Percentiles rank a stretch among this genome's conserved stretches.
These are phyloP conservation scores for Castanospermum australe DNA, from an alignment of 306 rosid genomes.

Conservation along the genomic window DNA sequence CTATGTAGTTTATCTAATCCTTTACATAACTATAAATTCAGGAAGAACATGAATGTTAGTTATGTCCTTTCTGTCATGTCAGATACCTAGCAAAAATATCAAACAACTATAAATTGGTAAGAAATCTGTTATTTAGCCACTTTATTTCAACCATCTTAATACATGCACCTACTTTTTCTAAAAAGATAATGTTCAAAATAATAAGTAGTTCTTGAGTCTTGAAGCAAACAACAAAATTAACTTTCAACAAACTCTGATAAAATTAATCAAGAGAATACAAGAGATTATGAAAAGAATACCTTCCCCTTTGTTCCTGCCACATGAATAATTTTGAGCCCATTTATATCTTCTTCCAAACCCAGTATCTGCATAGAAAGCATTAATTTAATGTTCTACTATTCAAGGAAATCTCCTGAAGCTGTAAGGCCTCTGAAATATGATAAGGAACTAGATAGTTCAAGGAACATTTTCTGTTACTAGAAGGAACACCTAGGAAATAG, in stretches of 20 bases:
- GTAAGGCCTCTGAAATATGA: neutral
- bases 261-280: neutral
- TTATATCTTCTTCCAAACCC: constrained; percentile 56
- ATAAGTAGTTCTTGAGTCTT: neutral
- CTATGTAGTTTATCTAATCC: neutral
- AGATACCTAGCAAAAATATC: constrained; percentile 2
- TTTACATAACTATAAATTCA: neutral
- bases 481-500: neutral
- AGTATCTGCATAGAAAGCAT: constrained; percentile 52
- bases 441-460: neutral
- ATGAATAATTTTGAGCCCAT: constrained; percentile 66
- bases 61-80: constrained; percentile 10
- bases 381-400: constrained; percentile 11
- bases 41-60: constrained; percentile 20
- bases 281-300: constrained; percentile 38
- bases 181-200: neutral
- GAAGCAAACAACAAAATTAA: neutral
- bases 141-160: constrained; percentile 21
- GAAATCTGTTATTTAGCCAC: neutral
- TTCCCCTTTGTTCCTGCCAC: constrained; percentile 92
- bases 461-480: constrained; percentile 20
- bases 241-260: neutral
- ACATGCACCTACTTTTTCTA: neutral
- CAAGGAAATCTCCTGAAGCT: constrained; percentile 1
- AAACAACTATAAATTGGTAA: neutral